Evolutionary conservation across 164 flowering plant genomes (phyloP).

Genomic region (Tinospora cordifolia): DNA sequence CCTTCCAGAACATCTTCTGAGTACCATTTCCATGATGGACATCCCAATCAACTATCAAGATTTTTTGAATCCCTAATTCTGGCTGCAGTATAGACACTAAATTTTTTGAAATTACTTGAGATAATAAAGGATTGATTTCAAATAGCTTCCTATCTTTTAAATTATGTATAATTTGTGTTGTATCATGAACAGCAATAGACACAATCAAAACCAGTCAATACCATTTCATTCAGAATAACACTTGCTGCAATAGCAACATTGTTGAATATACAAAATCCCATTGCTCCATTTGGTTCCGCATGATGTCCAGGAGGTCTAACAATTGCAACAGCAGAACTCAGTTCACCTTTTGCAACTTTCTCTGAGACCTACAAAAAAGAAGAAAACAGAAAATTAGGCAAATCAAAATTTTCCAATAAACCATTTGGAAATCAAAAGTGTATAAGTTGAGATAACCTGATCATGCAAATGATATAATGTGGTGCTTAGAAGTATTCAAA

Average conservation of each 20-base stretch:
- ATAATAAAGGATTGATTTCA: background rate
- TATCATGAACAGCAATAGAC: background rate
- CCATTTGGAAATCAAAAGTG: background rate
- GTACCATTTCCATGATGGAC: slow-evolving; percentile 99
- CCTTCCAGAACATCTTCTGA: slow-evolving; percentile 89
- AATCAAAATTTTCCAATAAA: background rate
- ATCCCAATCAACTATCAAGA: slow-evolving; percentile 98
- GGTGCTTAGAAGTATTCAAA: background rate
- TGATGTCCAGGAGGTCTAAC: slow-evolving; percentile 99
- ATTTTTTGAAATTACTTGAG: background rate
- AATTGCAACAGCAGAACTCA: slow-evolving; percentile 80
- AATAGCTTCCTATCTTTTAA: background rate
- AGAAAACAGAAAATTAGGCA: background rate
- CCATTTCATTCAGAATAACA: slow-evolving; percentile 66
- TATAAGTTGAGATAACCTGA: slow-evolving; percentile 2
- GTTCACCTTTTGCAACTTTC: slow-evolving; percentile 77
- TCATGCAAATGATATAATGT: background rate
- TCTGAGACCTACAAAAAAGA: slow-evolving; percentile 50
- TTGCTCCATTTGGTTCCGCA: slow-evolving; percentile 78
- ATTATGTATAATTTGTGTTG: background rate
- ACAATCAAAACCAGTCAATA: slow-evolving; percentile 24
- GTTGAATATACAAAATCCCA: slow-evolving; percentile 94
- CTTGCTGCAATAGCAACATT: slow-evolving; percentile 84
- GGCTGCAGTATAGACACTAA: slow-evolving; percentile 35
- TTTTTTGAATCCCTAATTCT: slow-evolving; percentile 67